Evolutionary conservation across 805 yeast genomes (phyloP).

Genomic region (Yarrowia sp.): DNA sequence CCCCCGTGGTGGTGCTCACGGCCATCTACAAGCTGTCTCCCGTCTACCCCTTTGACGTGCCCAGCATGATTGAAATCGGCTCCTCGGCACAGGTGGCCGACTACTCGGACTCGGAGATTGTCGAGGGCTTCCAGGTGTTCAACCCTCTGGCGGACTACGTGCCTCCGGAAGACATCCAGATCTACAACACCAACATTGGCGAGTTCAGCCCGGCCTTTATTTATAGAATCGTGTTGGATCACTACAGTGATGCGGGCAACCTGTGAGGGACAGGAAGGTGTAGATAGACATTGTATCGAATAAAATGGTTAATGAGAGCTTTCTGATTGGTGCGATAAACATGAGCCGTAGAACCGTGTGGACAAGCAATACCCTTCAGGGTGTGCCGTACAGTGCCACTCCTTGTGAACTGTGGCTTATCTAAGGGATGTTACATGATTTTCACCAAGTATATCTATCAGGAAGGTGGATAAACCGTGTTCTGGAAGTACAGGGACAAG

Average conservation of each 20-base stretch:
- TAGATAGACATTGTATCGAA: conserved; percentile 12
- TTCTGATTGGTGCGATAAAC: not conserved
- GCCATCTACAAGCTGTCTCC: conserved; percentile 94
- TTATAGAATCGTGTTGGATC: conserved; percentile 92
- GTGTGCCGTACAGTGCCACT: no score
- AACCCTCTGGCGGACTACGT: conserved; percentile 92
- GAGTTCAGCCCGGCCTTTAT: conserved; percentile 97
- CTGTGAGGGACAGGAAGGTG: conserved; percentile 15
- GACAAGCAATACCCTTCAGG: no score
- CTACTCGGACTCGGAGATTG: conserved; percentile 71
- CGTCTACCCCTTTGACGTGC: conserved; percentile 86
- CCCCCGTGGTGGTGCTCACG: conserved; percentile 96
- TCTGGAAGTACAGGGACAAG: no score
- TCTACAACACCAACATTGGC: conserved; percentile 92
- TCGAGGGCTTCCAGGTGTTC: conserved; percentile 78
- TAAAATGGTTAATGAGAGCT: not conserved
- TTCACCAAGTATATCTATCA: no score
- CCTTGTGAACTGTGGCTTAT: no score
- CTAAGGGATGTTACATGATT: no score
- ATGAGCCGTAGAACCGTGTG: no score
- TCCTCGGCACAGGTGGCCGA: conserved; percentile 88
- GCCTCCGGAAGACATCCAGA: conserved; percentile 92
- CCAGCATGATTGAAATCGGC: conserved; percentile 85
- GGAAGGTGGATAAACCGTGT: no score
- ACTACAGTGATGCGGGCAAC: conserved; percentile 82